These are phyloP conservation scores for Candida glucosophila DNA, from an alignment of 1,139 yeast genomes.

Conservation along the genomic window DNA sequence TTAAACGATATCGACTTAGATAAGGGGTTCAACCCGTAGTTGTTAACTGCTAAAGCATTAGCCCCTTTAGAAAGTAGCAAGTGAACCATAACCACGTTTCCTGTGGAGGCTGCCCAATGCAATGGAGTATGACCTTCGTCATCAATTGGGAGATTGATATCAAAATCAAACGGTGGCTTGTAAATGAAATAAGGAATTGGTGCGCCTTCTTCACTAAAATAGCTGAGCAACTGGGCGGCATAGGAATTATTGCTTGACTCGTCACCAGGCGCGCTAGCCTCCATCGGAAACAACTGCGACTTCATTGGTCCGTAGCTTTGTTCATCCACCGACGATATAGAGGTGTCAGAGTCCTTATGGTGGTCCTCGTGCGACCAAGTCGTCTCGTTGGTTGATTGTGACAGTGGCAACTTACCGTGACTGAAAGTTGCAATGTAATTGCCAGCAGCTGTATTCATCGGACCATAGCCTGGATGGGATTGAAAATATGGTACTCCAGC, in stretches of 20 bases:
- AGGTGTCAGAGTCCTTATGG: conserved; percentile 38
- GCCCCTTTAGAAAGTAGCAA: conserved; percentile 67
- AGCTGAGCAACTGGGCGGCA: conserved; percentile 47
- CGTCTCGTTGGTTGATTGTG: conserved; percentile 39
- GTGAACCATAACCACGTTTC: conserved; percentile 65
- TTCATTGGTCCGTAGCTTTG: conserved; percentile 4
- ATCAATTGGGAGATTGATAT: conserved; percentile 81
- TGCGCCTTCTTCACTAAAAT: conserved; percentile 64
- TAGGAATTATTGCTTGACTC: conserved; percentile 29
- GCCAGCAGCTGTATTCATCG: conserved; percentile 5
- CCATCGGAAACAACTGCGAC: conserved; percentile 5
- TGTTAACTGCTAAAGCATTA: conserved; percentile 64
- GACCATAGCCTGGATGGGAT: conserved; percentile 3
- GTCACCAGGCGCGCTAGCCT: conserved; percentile 4
- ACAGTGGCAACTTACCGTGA: conserved; percentile 23
- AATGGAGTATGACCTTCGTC: conserved; percentile 94
- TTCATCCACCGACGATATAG: conserved; percentile 32
- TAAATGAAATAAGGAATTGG: conserved; percentile 68
- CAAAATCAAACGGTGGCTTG: conserved; percentile 71
- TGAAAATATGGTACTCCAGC: conserved; percentile 8
- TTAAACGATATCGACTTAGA: conserved; percentile 80
- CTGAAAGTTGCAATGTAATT: conserved; percentile 21
- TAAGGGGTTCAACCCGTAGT: conserved; percentile 74
- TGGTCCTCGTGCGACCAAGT: conserved; percentile 40
- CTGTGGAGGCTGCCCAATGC: conserved; percentile 97